phyloP scores from a whole-genome alignment of 192 early-diverging fungal genomes.

The Backusella tuberculispora region DNA sequence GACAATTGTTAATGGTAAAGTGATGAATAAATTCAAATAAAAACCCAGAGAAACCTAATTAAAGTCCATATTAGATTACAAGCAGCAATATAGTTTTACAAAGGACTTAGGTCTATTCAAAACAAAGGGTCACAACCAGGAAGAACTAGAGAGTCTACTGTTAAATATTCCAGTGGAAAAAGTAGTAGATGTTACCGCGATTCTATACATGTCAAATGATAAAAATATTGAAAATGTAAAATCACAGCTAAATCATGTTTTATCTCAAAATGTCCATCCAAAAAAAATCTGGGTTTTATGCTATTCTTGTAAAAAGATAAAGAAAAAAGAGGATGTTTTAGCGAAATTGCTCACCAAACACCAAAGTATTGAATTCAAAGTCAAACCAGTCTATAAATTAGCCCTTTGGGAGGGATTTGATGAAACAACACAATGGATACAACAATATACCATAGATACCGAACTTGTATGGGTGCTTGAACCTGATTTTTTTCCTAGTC shows the following conservation, averaged over 20 bases:
- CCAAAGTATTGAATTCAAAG: neutral
- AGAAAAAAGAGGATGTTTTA: neutral
- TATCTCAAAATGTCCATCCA: neutral
- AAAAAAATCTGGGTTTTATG: neutral
- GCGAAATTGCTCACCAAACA: neutral
- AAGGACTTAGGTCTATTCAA: neutral
- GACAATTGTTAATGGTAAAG: neutral
- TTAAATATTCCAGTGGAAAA: neutral
- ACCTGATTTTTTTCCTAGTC: neutral
- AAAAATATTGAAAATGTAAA: neutral
- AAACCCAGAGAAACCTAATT: slow-evolving; percentile 12
- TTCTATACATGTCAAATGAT: neutral
- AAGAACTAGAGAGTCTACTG: neutral
- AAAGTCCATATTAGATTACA: neutral
- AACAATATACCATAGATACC: neutral
- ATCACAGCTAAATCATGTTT: neutral
- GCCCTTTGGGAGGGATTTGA: neutral
- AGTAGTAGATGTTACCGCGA: neutral
- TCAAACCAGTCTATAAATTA: neutral
- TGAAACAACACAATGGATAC: neutral
- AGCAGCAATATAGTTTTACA: neutral
- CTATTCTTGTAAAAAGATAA: neutral
- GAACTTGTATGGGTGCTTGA: slow-evolving; percentile 1
- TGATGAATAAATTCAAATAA: neutral
- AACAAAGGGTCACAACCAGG: neutral